Percentiles rank a stretch among this genome's conserved stretches.
These are phyloP conservation scores for Trichophyton benhamiae DNA, from an alignment of 2,329 filamentous ascomycete genomes.

Conservation along the genomic window DNA sequence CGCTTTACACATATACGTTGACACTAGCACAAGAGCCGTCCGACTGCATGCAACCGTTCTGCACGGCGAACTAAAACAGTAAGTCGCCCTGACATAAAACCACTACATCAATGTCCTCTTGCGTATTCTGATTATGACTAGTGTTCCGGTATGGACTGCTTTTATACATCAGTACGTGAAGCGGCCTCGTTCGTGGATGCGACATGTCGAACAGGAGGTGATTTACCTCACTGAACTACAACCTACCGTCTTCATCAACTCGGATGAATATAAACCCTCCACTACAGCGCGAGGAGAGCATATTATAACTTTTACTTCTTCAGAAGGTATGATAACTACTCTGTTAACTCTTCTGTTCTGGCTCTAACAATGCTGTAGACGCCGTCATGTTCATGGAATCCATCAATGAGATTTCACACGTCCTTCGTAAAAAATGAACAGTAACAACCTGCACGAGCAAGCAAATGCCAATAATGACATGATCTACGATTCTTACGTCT, in stretches of 20 bases:
- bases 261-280: slow-evolving; percentile 37
- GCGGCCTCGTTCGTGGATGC: slow-evolving; percentile 37
- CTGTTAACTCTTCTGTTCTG: not conserved
- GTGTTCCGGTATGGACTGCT: slow-evolving; percentile 50
- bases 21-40: slow-evolving; percentile 40
- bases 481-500: not conserved
- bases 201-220: slow-evolving; percentile 29
- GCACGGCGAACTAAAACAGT: slow-evolving; percentile 41
- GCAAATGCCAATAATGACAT: not conserved
- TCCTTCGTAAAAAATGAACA: not conserved
- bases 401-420: not conserved
- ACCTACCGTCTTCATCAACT: slow-evolving; percentile 39
- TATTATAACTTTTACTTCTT: slow-evolving; percentile 28
- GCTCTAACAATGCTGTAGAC: not conserved
- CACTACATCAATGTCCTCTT: not conserved
- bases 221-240: slow-evolving; percentile 40
- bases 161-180: slow-evolving; percentile 41
- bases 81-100: slow-evolving; percentile 9
- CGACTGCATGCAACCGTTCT: slow-evolving; percentile 46
- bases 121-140: slow-evolving; percentile 12
- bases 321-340: slow-evolving; percentile 17
- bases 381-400: not conserved
- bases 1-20: slow-evolving; percentile 43
- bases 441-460: not conserved
- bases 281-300: slow-evolving; percentile 26